Base-by-base conservation (phyloP, 1,284 basidiomycete species). In the Neolentinus lepideus region DNA sequence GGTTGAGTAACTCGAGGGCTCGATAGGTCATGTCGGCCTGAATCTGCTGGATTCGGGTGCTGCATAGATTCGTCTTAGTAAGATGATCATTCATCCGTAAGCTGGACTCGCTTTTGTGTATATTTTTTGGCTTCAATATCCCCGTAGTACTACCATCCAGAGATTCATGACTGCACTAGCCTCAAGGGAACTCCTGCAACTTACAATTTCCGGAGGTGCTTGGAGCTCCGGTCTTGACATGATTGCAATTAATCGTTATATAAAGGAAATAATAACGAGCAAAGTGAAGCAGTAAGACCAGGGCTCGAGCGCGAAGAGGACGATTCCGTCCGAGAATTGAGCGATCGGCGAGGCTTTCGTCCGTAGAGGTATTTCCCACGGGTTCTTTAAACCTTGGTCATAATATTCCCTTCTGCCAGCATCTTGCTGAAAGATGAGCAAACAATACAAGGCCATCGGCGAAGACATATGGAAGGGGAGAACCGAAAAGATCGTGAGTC, bases 11-110 rank as follows among this genome's bases (percentile, higher is more conserved):
- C 68, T 99, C 96, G 46, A 99, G 73, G 1, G 95, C 95, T 59
- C 97, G 83, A 64, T 95, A 90, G 3, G 96, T 98, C 97, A 99
- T 99, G 63, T 97, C 90, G 4, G 94, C 90, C 70, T 99, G 97
- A 60, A 99, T 95, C 65, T 90, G 89, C 69, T 99, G 95, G 61
- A 98, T 94, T 57, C 97, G 94, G 24, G 96, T 87, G 72, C 93
- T 95, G 61, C 33, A 57, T n/a, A 56, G 48, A 45, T 51, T 55
- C 6, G 8, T n/a, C 53, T 55, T 55, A 53, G 54, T 46, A 26
- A 26, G 24, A n/a, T 46, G 25, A n/a, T 33, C 12, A 25, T 26
- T 43, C n/a, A 25, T 11, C 11, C 12, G n/a, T 11, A 12, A 27
- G 36, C 3, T 46, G 33, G 53, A 67, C 82, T 59, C 66, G 96